Conservation (phyloP, 495 filamentous ascomycete genomes). For the Baudoinia panamericana region DNA sequence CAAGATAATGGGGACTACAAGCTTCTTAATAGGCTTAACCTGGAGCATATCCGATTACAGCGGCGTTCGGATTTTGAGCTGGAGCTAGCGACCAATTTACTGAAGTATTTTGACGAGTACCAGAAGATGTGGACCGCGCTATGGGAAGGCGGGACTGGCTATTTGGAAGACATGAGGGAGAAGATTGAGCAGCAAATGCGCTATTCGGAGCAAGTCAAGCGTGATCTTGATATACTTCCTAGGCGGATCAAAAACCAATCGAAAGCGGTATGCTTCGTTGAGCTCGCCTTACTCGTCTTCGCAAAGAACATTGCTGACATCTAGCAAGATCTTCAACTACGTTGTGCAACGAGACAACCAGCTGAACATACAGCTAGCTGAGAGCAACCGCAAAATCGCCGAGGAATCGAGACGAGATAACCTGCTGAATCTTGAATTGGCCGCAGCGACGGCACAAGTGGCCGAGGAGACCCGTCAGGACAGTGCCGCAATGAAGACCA, state of each 20-base stretch:
- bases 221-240: constrained; percentile 18
- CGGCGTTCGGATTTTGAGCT: constrained; percentile 19
- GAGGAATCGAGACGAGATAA: constrained; percentile 22
- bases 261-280: constrained; percentile 9
- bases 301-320: constrained; percentile 1
- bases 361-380: constrained; percentile 21
- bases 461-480: constrained; percentile 19
- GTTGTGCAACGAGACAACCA: constrained; percentile 22
- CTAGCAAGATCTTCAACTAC: constrained; percentile 20
- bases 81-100: constrained; percentile 19
- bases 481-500: constrained; percentile 25
- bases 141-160: constrained; percentile 20
- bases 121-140: constrained; percentile 10
- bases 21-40: constrained; percentile 19
- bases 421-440: constrained; percentile 20
- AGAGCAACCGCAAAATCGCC: constrained; percentile 20
- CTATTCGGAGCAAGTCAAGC: constrained; percentile 18
- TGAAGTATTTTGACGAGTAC: constrained; percentile 20
- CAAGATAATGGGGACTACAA: constrained; percentile 21
- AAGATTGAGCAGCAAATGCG: constrained; percentile 21
- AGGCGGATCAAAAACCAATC: constrained; percentile 21
- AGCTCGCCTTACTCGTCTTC: no score
- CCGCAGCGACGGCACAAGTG: constrained; percentile 16
- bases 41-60: constrained; percentile 19
- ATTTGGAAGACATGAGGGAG: constrained; percentile 22